Evolutionary conservation across 352 stramenopile genomes (phyloP).

Genomic region (Pythium guiyangense): DNA sequence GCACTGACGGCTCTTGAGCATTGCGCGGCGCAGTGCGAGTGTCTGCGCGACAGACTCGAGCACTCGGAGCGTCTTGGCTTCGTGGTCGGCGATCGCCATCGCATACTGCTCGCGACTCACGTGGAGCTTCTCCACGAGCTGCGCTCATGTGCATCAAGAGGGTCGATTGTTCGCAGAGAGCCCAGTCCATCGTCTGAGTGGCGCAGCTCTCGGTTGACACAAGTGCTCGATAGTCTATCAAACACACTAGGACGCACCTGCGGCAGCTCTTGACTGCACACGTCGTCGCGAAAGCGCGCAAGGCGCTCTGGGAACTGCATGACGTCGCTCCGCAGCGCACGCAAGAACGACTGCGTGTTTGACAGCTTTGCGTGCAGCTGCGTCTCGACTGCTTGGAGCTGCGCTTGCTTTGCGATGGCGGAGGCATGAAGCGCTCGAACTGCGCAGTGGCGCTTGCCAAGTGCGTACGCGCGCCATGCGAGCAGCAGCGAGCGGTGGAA

Average conservation of each 20-base stretch:
- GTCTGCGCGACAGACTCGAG: neutral
- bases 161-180: too few relatives aligned
- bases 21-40: constrained; percentile 1
- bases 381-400: neutral
- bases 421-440: neutral
- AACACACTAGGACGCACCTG: constrained; percentile 2
- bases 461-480: constrained; percentile 17
- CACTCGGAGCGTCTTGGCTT: constrained; percentile 6
- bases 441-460: neutral
- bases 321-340: neutral
- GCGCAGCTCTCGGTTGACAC: neutral
- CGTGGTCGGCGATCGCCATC: constrained; percentile 23
- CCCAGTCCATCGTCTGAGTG: too few relatives aligned
- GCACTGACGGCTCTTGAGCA: constrained; percentile 12
- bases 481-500: constrained; percentile 19
- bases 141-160: neutral
- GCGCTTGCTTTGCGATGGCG: neutral
- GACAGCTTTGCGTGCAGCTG: constrained; percentile 3
- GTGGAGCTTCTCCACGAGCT: constrained; percentile 7
- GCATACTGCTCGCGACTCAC: constrained; percentile 16
- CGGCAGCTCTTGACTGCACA: constrained; percentile 11
- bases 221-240: too few relatives aligned
- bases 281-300: constrained; percentile 13
- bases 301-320: constrained; percentile 2
- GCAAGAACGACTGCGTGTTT: neutral